phyloP scores from a whole-genome alignment of 192 early-diverging fungal species.

The Kappamyces sp. region DNA sequence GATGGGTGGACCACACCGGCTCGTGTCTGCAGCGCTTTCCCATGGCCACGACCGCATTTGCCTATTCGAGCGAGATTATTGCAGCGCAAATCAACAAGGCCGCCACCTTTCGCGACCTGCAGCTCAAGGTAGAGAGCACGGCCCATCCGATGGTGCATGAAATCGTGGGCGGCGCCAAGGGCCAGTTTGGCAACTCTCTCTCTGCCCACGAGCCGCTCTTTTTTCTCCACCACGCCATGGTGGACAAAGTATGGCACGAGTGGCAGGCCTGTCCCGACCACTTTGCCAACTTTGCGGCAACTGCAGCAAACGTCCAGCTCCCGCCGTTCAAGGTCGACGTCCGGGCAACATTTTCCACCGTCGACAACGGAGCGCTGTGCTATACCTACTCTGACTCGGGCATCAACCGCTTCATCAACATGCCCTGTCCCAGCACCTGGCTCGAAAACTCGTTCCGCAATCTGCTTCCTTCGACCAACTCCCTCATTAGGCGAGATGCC shows the following conservation, averaged over 20 bases:
- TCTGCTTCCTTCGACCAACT: too few relatives aligned
- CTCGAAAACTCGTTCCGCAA: too few relatives aligned
- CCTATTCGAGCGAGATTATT: conserved; percentile 4
- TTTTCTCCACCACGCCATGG: conserved; percentile 59
- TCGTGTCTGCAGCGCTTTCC: too few relatives aligned
- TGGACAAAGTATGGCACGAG: conserved; percentile 54
- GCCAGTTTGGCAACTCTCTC: conserved; percentile 33
- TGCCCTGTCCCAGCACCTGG: too few relatives aligned
- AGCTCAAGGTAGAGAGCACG: conserved; percentile 28
- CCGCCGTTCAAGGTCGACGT: not conserved
- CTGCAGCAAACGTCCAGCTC: not conserved
- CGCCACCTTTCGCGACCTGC: conserved; percentile 23
- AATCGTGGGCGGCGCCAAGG: conserved; percentile 42
- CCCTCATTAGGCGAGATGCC: too few relatives aligned
- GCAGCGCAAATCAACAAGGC: not conserved
- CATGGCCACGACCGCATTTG: too few relatives aligned
- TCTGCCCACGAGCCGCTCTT: conserved; percentile 59
- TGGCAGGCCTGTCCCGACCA: conserved; percentile 31
- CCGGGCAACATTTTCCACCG: not conserved
- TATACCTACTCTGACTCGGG: conserved; percentile 6
- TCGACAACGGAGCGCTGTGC: conserved; percentile 2
- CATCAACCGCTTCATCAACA: too few relatives aligned
- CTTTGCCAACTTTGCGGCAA: too few relatives aligned
- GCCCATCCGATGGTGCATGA: conserved; percentile 29
- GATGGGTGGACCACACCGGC: conserved; percentile 24